phyloP scores from a whole-genome alignment of 441 rosid species.

The Gossypium gossypioides region DNA sequence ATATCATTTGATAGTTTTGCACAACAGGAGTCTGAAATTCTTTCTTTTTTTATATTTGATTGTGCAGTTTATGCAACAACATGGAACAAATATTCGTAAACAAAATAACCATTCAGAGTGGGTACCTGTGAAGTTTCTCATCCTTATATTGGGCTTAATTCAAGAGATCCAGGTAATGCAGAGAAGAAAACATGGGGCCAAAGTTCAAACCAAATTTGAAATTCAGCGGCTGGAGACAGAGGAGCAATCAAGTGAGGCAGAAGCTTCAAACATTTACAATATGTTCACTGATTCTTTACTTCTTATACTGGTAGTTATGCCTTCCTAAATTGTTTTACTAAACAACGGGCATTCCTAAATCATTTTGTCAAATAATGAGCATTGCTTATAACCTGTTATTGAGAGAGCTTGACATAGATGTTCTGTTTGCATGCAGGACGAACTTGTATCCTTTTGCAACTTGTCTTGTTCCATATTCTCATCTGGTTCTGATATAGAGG shows the following conservation, averaged over 20 bases:
- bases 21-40: background rate
- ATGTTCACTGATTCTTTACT: conserved; percentile 40
- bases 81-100: conserved; percentile 33
- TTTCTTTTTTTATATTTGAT: conserved; percentile 4
- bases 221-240: conserved; percentile 25
- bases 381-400: conserved; percentile 10
- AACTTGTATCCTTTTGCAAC: conserved; percentile 54
- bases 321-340: conserved; percentile 11
- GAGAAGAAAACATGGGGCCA: conserved; percentile 33
- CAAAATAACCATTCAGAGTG: conserved; percentile 34
- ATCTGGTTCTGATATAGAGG: conserved; percentile 34
- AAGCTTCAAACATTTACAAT: conserved; percentile 28
- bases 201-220: conserved; percentile 21
- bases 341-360: background rate
- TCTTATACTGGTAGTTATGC: conserved; percentile 43
- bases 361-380: conserved; percentile 5
- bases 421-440: conserved; percentile 43
- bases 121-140: conserved; percentile 50
- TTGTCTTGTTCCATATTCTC: conserved; percentile 59
- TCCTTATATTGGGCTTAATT: conserved; percentile 50
- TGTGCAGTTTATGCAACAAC: conserved; percentile 54
- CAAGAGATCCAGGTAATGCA: conserved; percentile 54
- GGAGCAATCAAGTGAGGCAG: conserved; percentile 24
- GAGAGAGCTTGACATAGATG: conserved; percentile 3
- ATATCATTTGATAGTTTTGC: background rate